Conservation (phyloP, 345 rosid species). For the Eucalyptus caleyi region DNA sequence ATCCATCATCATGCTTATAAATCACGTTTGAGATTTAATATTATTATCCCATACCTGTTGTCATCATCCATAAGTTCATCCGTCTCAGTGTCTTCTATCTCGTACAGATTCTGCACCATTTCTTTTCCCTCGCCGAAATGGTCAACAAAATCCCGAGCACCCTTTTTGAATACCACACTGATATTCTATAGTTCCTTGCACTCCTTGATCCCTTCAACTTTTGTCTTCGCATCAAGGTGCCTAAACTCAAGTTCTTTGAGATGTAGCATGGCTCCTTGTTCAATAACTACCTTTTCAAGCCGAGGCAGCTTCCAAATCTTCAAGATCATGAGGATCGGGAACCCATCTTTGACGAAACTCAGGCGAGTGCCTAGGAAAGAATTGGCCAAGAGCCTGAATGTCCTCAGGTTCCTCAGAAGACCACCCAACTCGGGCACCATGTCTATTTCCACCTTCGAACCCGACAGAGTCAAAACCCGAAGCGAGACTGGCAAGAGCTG, state of each 20-base stretch:
- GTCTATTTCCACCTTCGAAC: accelerated
- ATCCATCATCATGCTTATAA: no score
- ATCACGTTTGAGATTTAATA: neutral
- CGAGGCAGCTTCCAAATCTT: neutral
- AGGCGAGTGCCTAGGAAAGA: accelerated
- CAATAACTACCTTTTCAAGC: neutral
- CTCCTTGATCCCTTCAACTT: accelerated
- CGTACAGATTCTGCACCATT: accelerated
- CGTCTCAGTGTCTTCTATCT: neutral
- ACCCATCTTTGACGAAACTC: neutral
- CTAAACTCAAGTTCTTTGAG: neutral
- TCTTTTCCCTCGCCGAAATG: accelerated
- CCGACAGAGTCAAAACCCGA: no score
- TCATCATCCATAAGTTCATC: accelerated
- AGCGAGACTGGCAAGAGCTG: no score
- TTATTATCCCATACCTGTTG: neutral
- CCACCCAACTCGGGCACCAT: no score
- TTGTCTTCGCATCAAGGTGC: accelerated
- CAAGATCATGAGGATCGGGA: neutral
- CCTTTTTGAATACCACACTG: accelerated
- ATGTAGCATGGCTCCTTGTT: accelerated
- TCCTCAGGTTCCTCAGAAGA: no score
- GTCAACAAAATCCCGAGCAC: accelerated
- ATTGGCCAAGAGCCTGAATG: no score
- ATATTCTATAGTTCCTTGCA: neutral